phyloP scores from a whole-genome alignment of 768 basidiomycete species.

The Mycena floridula region DNA sequence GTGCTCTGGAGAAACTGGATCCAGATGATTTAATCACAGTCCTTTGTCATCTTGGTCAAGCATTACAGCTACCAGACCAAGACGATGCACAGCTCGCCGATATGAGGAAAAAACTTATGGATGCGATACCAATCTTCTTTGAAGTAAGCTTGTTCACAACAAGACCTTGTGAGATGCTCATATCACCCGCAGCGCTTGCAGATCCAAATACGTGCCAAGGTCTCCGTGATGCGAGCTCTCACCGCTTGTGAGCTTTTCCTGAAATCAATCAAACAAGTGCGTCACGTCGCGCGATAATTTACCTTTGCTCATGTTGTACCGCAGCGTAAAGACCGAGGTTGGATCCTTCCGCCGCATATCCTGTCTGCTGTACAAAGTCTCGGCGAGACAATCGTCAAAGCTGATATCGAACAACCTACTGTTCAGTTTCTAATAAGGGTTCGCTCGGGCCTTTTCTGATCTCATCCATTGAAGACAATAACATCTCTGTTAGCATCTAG shows the following conservation, averaged over 20 bases:
- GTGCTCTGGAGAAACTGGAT: slow-evolving; percentile 38
- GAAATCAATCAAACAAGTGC: slow-evolving; percentile 35
- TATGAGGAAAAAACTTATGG: slow-evolving; percentile 41
- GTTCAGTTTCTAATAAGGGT: slow-evolving; percentile 47
- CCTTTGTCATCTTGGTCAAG: slow-evolving; percentile 38
- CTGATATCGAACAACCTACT: slow-evolving; percentile 18
- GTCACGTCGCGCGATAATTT: slow-evolving; percentile 3
- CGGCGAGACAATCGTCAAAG: slow-evolving; percentile 19
- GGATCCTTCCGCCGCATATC: slow-evolving; percentile 37
- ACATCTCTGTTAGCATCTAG: no score
- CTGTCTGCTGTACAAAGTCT: slow-evolving; percentile 25
- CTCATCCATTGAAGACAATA: no score
- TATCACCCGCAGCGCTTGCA: not conserved
- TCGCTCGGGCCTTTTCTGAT: slow-evolving; percentile 38
- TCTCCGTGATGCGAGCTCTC: not conserved
- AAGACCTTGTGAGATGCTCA: no score
- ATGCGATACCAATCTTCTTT: slow-evolving; percentile 41
- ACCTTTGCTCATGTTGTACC: slow-evolving; percentile 6
- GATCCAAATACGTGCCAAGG: not conserved
- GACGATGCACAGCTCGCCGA: slow-evolving; percentile 21
- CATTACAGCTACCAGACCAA: slow-evolving; percentile 32
- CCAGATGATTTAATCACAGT: slow-evolving; percentile 38
- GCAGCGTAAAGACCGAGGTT: slow-evolving; percentile 39
- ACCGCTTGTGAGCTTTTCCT: slow-evolving; percentile 36
- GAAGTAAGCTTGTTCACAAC: no score